Percentiles rank a stretch among this genome's conserved stretches.
These are phyloP conservation scores for Trametes cubensis DNA, from an alignment of 768 basidiomycete species.

Conservation along the genomic window DNA sequence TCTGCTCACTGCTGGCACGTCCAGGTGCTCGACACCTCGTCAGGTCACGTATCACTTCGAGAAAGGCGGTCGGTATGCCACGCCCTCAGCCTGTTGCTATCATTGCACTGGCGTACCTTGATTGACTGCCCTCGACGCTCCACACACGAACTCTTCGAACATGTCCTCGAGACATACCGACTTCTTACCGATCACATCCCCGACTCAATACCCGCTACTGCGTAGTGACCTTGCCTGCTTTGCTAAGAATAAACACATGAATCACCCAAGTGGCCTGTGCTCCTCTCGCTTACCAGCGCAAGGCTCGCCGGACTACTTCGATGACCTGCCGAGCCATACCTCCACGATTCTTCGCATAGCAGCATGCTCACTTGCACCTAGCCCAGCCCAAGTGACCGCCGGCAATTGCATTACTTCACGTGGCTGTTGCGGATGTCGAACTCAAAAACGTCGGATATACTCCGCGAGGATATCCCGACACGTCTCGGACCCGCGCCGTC, in stretches of 20 bases:
- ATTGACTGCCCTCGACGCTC: not conserved
- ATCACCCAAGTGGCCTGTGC: no score
- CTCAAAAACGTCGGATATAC: conserved; percentile 24
- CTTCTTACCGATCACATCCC: conserved; percentile 7
- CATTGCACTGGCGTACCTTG: not conserved
- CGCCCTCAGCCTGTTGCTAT: not conserved
- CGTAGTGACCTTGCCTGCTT: not conserved
- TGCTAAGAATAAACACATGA: conserved; percentile 2
- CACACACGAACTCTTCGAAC: not conserved
- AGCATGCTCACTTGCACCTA: not conserved
- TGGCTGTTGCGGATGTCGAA: not conserved
- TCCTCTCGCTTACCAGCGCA: not conserved
- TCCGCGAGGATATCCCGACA: conserved; percentile 23
- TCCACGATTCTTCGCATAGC: not conserved
- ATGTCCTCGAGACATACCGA: conserved; percentile 3
- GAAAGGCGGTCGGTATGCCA: not conserved
- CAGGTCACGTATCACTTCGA: not conserved
- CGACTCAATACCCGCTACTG: conserved; percentile 5
- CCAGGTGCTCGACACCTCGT: not conserved
- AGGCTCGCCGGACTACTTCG: not conserved
- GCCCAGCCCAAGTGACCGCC: not conserved
- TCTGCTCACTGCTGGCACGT: not conserved
- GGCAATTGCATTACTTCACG: not conserved
- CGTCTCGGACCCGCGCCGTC: conserved; percentile 10
- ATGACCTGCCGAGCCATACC: not conserved